Base-by-base conservation (phyloP, 345 rosid species). In the Camelina neglecta region DNA sequence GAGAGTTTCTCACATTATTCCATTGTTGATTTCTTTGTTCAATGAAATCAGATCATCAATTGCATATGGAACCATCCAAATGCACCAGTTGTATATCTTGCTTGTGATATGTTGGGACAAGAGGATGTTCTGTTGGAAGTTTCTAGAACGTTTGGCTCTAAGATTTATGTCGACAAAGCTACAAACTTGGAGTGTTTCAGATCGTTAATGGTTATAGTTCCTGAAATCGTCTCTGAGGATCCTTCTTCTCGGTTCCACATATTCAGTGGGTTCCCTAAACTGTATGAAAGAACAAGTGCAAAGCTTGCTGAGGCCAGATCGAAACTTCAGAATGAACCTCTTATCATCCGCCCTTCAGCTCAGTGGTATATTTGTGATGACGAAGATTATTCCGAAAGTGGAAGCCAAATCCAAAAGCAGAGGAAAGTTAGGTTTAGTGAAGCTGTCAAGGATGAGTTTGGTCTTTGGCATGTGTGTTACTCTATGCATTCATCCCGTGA, bases 1-100 rank as follows among this genome's bases (percentile, higher is more conserved):
- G 24, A 18, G 33, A 51, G 35, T 23, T 50, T 55, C 11, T 38
- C 20, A 29, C 55, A 3, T 64, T 78, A 72, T 39, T 67, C 12
- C 12, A 55, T 55, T 56, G 31, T 16, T 29, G 2, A 23, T 15
- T 55, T 58, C 33, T 55, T 63, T 63, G 38, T 24, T 71, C 12
- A 20, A 31, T 68, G 83, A 80, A 65, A 65, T 74, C 86, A 93
- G 98, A 84, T 91, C 26, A 75, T 90, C 69, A 83, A 78, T 71
- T 93, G 97, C 58, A 88, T 93, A 81, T 91, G 98, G 98, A 87
- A 85, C 80, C 90, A 93, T 62, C 96, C 96, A 18, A 83, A 81
- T 44, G 89, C 87, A 69, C 48, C 85, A 1, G 70, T 72, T 62
- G 91, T 93, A 53, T 87, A 93, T 82, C 86, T 93, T 81, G 84